Evolutionary conservation across 768 basidiomycete genomes (phyloP).

Genomic region (Lactarius hatsudake): DNA sequence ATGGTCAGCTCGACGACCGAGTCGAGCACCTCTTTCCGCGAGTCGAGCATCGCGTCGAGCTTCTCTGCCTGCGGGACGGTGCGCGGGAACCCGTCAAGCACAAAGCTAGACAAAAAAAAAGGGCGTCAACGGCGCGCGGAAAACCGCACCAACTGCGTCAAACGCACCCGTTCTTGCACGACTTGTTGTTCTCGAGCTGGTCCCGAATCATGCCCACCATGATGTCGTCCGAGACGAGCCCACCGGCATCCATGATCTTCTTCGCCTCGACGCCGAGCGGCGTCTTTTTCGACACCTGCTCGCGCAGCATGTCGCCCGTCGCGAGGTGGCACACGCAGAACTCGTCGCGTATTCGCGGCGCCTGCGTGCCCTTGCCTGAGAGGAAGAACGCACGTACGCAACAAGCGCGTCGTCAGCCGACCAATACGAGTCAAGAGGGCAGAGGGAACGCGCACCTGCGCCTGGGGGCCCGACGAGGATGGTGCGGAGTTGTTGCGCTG

Average conservation of each 20-base stretch:
- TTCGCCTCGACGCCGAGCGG: constrained; percentile 88
- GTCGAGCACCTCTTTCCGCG: constrained; percentile 84
- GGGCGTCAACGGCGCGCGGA: not conserved
- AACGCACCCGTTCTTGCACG: constrained; percentile 91
- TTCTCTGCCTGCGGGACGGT: constrained; percentile 97
- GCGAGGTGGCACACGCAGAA: constrained; percentile 98
- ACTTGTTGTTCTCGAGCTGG: constrained; percentile 89
- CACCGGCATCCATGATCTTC: constrained; percentile 96
- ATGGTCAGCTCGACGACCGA: constrained; percentile 91
- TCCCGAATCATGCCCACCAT: constrained; percentile 97
- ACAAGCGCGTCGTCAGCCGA: too few relatives aligned
- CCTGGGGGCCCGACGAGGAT: constrained; percentile 97
- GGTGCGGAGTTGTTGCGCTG: constrained; percentile 78
- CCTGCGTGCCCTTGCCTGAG: constrained; percentile 96
- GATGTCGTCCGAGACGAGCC: constrained; percentile 94
- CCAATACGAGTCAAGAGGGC: not conserved
- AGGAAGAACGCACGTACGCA: not conserved
- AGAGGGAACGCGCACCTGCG: constrained; percentile 61
- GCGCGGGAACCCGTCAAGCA: constrained; percentile 98
- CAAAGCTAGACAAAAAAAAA: constrained; percentile 59
- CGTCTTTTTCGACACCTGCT: constrained; percentile 87
- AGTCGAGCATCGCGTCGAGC: constrained; percentile 85
- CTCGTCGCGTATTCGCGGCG: constrained; percentile 85
- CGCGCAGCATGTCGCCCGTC: constrained; percentile 97
- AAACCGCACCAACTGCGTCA: too few relatives aligned